Evolutionary conservation across 2,329 filamentous ascomycete species (phyloP).

Genomic region (Clonostachys solani): DNA sequence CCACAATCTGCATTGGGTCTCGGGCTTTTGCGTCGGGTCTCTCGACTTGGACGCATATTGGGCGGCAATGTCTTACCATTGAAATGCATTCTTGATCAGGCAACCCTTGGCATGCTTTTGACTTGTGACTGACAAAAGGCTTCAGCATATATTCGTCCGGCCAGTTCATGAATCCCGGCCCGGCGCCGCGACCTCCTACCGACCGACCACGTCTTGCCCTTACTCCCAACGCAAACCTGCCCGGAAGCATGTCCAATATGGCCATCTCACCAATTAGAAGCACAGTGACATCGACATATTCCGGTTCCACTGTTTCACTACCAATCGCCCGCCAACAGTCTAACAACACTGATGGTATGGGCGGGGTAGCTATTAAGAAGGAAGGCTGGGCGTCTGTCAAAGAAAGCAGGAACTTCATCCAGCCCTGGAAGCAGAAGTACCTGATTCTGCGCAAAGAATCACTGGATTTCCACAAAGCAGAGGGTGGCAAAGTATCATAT

Average conservation of each 20-base stretch:
- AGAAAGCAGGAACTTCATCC: slow-evolving; percentile 83
- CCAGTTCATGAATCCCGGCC: slow-evolving; percentile 95
- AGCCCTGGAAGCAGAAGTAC: slow-evolving; percentile 85
- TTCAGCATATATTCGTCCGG: slow-evolving; percentile 43
- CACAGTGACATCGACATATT: slow-evolving; percentile 62
- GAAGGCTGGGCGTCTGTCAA: slow-evolving; percentile 83
- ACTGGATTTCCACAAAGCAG: slow-evolving; percentile 90
- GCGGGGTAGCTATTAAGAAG: slow-evolving; percentile 71
- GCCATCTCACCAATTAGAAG: slow-evolving; percentile 67
- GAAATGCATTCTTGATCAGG: no score
- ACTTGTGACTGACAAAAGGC: no score
- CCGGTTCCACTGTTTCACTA: slow-evolving; percentile 68
- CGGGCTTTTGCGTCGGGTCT: no score
- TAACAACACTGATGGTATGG: slow-evolving; percentile 57
- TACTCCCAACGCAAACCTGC: slow-evolving; percentile 70
- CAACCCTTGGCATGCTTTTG: no score
- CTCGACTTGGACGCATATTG: no score
- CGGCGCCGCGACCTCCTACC: slow-evolving; percentile 83
- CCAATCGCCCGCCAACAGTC: slow-evolving; percentile 62
- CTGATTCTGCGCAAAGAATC: slow-evolving; percentile 89
- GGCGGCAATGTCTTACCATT: no score
- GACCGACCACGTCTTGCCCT: slow-evolving; percentile 79
- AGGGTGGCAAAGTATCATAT: slow-evolving; percentile 82
- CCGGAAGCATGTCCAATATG: slow-evolving; percentile 76
- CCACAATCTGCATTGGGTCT: no score